phyloP scores from a whole-genome alignment of 2,329 filamentous ascomycete genomes.

The Periconia sp. region DNA sequence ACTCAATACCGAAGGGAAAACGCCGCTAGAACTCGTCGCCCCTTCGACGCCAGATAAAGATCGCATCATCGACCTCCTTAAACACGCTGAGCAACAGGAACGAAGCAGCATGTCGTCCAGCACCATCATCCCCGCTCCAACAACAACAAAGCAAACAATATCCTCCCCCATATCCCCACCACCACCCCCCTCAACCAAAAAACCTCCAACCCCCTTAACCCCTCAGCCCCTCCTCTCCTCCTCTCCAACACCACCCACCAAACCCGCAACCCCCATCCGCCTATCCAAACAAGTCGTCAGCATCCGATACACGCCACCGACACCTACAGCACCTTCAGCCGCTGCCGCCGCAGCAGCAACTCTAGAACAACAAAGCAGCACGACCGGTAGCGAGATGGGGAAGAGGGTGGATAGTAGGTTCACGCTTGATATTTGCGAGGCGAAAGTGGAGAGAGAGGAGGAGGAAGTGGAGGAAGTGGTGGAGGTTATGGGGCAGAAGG shows the following conservation, averaged over 20 bases:
- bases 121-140: background rate
- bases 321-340: background rate
- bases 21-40: constrained; percentile 2
- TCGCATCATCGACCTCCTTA: constrained; percentile 22
- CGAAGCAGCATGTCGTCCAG: background rate
- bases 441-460: background rate
- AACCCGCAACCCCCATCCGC: background rate
- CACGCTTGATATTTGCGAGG: background rate
- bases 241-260: background rate
- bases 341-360: too few relatives aligned
- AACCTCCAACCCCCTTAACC: background rate
- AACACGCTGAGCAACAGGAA: constrained; percentile 19
- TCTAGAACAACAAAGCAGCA: background rate
- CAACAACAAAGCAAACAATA: background rate
- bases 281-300: constrained; percentile 18
- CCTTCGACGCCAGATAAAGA: constrained; percentile 20
- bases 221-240: background rate
- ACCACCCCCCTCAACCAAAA: background rate
- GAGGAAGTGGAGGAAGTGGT: background rate
- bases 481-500: background rate
- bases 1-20: constrained; percentile 16
- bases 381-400: background rate
- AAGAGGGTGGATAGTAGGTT: background rate
- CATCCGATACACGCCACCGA: constrained; percentile 7
- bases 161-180: background rate